Base-by-base conservation (phyloP, 345 rosid species). In the Draba incana region DNA sequence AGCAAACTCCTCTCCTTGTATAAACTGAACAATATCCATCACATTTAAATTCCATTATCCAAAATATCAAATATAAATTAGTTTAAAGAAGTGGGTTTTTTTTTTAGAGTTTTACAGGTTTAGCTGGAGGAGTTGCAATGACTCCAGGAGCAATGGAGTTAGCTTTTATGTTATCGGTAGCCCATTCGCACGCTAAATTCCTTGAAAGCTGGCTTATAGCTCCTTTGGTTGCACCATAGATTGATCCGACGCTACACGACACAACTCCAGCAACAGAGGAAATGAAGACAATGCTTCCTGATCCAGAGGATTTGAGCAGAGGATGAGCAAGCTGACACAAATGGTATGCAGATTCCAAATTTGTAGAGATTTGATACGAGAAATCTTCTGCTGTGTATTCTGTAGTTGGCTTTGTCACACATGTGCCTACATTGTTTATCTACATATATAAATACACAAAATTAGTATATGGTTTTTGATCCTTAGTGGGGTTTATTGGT, bases 371-470 rank as follows among this genome's bases (percentile, higher is more conserved):
- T 43, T 85, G 86, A 65, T 44, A 47, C 6, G 90, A 81, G 66
- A 84, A 78, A 27, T 87, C 93, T 57, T 77, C 84, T 1, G 78
- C 65, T 9, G 81, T 87, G 68, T 75, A 77, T 59, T 87, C 92
- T 3, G 74, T 69, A 28, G 74, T 82, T 10, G 89, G 89, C 67
- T 84, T 90, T 64, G 84, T 75, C 16, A 84, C 77, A 52, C 78
- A 80, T 14, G 86, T 85, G 39, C 93, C 96, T n/a, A 84, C 93
- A 71, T 85, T 84, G 63, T 87, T 90, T 44, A 90, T 56, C 90
- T 87, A 27, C 7, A 35, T 50, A 45, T 23, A 10, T 3, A 15
- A 1, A 23, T 33, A 23, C 27, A 14, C 23, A 61, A 9, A 25
- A 14, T 25, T 13, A 51, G 15, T 25, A n/a, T 27, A 41, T 41